Base-by-base conservation (phyloP, 1,139 yeast species). In the Spathaspora sp. region DNA sequence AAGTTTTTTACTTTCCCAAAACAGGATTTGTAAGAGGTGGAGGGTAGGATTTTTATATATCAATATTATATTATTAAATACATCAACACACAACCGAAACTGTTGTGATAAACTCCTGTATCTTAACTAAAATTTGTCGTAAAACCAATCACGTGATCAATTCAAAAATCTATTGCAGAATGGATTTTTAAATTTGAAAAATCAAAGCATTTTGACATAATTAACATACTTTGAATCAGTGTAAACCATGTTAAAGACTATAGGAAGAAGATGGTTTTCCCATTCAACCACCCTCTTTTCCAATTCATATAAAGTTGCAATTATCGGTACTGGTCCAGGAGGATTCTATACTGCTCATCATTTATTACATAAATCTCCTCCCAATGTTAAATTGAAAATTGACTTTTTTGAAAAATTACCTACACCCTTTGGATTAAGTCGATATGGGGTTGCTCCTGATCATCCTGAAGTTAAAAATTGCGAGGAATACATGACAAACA, bases 401-500 rank as follows among this genome's bases (percentile, higher is more conserved):
- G 86, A 84, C 50, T 69, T 86, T 55, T 90, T 84, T 70, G 99
- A 93, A 58, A 75, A 82, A 49, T 70, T 86, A 33, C 97, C 98
- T 0, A 84, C 91, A 2, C 99, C 99, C 0, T 93, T 79, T 67
- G 99, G 99, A 0, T 72, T 93, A 34, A 84, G 93, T 42, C 68
- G 99, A 39, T 91, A 81, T 60, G 99, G 99, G 1, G 98, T 93
- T n/a, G 98, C 99, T 0, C 99, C 99, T 1, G 99, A 93, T 66
- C 99, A 93, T 64, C 97, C 97, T 0, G 99, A 93, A 59, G 98
- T 93, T 34, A 93, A 93, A 63, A 84, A 83, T 51, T 86, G 95
- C 58, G 90, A 89, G 62, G 95, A 87, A 20, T 84, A 90, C 47
- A 84, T 95, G 60, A 76, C 76, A 6, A 82, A 83, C 48, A 77